Evolutionary conservation across 495 filamentous ascomycete species (phyloP), one percentile per base, ranked within the genome.

Genomic region (Lichenothelia convexa): DNA sequence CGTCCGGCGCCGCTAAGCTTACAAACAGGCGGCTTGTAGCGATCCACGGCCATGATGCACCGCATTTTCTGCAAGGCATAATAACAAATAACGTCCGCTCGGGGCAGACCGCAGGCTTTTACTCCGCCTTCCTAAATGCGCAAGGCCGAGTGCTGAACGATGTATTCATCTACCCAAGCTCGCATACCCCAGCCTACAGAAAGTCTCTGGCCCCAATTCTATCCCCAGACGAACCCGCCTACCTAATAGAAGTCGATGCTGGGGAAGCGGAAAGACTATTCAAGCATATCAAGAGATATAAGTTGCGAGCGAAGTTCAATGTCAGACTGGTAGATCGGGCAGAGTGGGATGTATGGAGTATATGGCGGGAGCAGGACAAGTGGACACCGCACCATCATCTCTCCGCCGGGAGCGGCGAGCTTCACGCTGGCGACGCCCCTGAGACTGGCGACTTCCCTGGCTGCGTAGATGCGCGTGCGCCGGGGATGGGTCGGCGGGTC

Each of bases 31-130:
- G 71, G 18, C 65, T 97, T 21, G 73, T 97, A 45, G 74, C 73
- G 36, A 57, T 94, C 35, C 66, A 72, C 31, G 89, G 89, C 30
- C 55, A 58, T 33, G 89, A 94, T 51, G 75, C 80, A 26, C 61
- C 78, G 5, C 73, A 75, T 27, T 94, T 78, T 61, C 72, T 97
- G 9, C 87, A 94, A 57, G 86, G 85, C 38, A 63, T 89, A 32
- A 73, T 82, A 31, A 92, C 86, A 0, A 68, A 71, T 39, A 79
- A 85, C 45, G 68, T 94, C 46, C 61, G 58, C 43, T 53, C 45
- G 49, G 48, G 41, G 38, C 47, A 42, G 0, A 29, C 40, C 18
- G 49, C 40, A 19, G 71, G 72, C 12, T 71, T 71, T 51, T 94
- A 91, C 58, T 61, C 70, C 17, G 80, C 73, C 1, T 93, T 97